Evolutionary conservation across 495 filamentous ascomycete genomes (phyloP), one percentile per base, ranked within the genome.

Genomic region (Aspergillus taichungensis): DNA sequence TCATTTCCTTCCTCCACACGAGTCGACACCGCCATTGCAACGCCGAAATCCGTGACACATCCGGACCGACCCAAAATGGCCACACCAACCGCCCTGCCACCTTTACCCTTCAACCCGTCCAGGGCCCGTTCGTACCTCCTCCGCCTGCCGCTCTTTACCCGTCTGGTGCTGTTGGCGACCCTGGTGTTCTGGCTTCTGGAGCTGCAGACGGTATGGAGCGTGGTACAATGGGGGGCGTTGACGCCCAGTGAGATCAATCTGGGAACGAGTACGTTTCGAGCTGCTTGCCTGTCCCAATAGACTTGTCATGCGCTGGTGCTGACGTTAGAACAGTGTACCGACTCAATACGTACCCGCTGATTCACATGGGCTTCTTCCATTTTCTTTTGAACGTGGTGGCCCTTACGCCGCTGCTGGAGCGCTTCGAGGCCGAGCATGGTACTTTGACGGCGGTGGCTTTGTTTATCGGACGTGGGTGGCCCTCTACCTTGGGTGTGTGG

Each of bases 361-460:
- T 97, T 44, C 92, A 98, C 61, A 56, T 74, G 29, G 80, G 82
- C 49, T 76, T 91, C 63, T 71, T 94, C 47, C 92, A 97, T 60
- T 68, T 80, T 37, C 51, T 91, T 28, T 60, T 96, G 54, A 95
- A 96, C 63, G 57, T 84, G 34, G 12, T 95, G 37, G 83, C 88
- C 4, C 64, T 96, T 47, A 80, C 80, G 8, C 92, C 92, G 11
- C 68, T 98, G 37, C 59, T 97, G 51, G 90, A 95, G 63, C 76
- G 89, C 37, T 98, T 97, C 60, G 92, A 98, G 66, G 72, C 79
- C n/a, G 91, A 95, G 57, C 75, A 92, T 67, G 92, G 92, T 24
- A 95, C 90, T n/a, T 68, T 96, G 53, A 83, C 84, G 24, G 79
- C 88, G 13, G 54, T 91, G 38, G 76, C 85, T 31, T 71, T 97